phyloP scores from a whole-genome alignment of 2,329 filamentous ascomycete species.

The Hymenoscyphus scutula region DNA sequence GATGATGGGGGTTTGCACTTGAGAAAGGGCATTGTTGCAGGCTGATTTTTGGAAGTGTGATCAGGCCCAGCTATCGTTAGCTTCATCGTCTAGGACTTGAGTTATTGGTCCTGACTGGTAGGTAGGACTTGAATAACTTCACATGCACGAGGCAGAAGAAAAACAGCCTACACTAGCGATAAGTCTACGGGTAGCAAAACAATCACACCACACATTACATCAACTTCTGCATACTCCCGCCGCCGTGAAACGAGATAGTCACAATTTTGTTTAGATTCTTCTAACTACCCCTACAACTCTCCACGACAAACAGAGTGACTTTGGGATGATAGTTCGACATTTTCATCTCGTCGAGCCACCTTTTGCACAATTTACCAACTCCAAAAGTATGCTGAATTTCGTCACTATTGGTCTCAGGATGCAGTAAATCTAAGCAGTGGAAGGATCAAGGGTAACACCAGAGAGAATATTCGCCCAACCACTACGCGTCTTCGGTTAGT shows the following conservation, averaged over 20 bases:
- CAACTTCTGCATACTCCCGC: not conserved
- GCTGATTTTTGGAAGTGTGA: not conserved
- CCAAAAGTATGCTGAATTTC: slow-evolving; percentile 20
- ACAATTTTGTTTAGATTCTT: slow-evolving; percentile 6
- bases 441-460: slow-evolving; percentile 37
- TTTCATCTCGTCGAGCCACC: slow-evolving; percentile 21
- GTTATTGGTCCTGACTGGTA: not conserved
- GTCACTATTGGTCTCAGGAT: slow-evolving; percentile 5
- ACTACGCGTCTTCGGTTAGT: slow-evolving; percentile 17
- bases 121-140: not conserved
- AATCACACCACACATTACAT: not conserved
- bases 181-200: too few species aligned
- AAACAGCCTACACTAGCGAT: too few species aligned
- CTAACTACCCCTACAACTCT: slow-evolving; percentile 6
- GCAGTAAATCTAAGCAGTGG: slow-evolving; percentile 27
- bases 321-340: not conserved
- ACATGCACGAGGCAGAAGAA: not conserved
- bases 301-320: not conserved
- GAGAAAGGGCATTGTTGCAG: not conserved
- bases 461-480: slow-evolving; percentile 69
- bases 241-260: not conserved
- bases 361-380: slow-evolving; percentile 33
- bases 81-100: not conserved
- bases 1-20: not conserved
- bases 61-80: not conserved